These are phyloP conservation scores for Termitomyces sp. DNA, from an alignment of 768 basidiomycete genomes.

Conservation along the genomic window DNA sequence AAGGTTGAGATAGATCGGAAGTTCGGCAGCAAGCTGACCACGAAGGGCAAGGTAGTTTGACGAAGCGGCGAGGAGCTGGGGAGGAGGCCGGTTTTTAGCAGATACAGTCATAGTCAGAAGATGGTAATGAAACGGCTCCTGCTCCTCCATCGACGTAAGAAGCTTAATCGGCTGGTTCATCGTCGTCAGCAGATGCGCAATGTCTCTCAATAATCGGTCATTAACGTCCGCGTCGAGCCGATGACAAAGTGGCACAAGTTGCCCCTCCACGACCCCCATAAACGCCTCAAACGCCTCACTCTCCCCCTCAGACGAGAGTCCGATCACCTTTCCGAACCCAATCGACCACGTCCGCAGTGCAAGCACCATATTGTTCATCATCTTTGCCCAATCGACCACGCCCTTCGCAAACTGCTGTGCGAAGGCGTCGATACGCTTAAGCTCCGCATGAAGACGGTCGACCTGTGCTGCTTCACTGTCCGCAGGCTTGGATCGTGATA, in stretches of 20 bases:
- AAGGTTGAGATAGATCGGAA: slow-evolving; percentile 57
- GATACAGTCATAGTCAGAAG: slow-evolving; percentile 63
- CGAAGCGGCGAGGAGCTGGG: slow-evolving; percentile 65
- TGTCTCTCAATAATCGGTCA: slow-evolving; percentile 49
- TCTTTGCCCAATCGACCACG: slow-evolving; percentile 58
- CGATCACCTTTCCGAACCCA: slow-evolving; percentile 64
- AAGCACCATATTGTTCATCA: slow-evolving; percentile 42
- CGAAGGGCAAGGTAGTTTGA: slow-evolving; percentile 74
- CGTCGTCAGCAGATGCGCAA: slow-evolving; percentile 53
- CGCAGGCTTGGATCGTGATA: slow-evolving; percentile 23
- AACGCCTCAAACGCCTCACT: slow-evolving; percentile 73
- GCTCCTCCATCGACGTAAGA: slow-evolving; percentile 65
- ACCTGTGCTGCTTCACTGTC: slow-evolving; percentile 44
- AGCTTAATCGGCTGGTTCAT: slow-evolving; percentile 61
- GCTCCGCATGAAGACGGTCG: slow-evolving; percentile 47
- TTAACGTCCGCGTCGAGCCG: slow-evolving; percentile 51
- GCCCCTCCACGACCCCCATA: slow-evolving; percentile 47
- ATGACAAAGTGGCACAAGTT: slow-evolving; percentile 46
- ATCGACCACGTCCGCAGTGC: slow-evolving; percentile 58
- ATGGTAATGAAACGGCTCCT: slow-evolving; percentile 67
- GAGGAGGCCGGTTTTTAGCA: slow-evolving; percentile 60
- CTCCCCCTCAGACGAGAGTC: slow-evolving; percentile 40
- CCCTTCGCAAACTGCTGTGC: slow-evolving; percentile 57
- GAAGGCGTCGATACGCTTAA: slow-evolving; percentile 54
- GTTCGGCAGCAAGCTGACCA: slow-evolving; percentile 64